phyloP scores from a whole-genome alignment of 2,329 filamentous ascomycete species.

The Penicillium expansum region DNA sequence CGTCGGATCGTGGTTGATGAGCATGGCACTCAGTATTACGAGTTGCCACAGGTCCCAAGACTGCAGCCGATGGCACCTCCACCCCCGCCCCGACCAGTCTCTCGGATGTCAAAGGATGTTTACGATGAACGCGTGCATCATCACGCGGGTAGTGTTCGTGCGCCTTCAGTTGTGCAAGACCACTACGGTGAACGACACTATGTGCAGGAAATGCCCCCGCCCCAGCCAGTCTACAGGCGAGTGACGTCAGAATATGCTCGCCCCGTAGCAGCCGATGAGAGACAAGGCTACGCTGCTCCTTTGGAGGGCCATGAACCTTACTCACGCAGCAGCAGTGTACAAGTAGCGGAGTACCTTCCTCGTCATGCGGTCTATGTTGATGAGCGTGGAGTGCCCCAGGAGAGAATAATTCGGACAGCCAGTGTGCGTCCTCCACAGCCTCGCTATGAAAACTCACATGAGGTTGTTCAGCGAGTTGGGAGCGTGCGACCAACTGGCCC shows the following conservation, averaged over 20 bases:
- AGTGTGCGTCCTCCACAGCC: slow-evolving; percentile 57
- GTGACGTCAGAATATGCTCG: slow-evolving; percentile 37
- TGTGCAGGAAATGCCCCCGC: slow-evolving; percentile 46
- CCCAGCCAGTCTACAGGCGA: slow-evolving; percentile 41
- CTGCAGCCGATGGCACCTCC: slow-evolving; percentile 35
- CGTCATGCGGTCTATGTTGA: slow-evolving; percentile 53
- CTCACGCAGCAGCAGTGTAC: slow-evolving; percentile 41
- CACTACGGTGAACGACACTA: slow-evolving; percentile 42
- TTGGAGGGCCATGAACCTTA: slow-evolving; percentile 36
- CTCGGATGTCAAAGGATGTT: slow-evolving; percentile 32
- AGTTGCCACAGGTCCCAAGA: slow-evolving; percentile 47
- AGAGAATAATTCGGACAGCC: slow-evolving; percentile 55
- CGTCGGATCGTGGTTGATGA: slow-evolving; percentile 76
- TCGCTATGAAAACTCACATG: slow-evolving; percentile 45
- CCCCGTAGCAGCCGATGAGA: slow-evolving; percentile 27
- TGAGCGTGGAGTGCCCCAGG: slow-evolving; percentile 61
- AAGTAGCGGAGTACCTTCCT: slow-evolving; percentile 42
- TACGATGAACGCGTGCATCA: slow-evolving; percentile 35
- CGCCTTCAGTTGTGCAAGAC: slow-evolving; percentile 45
- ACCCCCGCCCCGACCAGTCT: slow-evolving; percentile 33
- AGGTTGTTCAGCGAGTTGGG: slow-evolving; percentile 41
- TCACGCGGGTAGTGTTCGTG: slow-evolving; percentile 37
- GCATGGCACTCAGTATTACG: slow-evolving; percentile 76
- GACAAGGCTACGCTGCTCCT: slow-evolving; percentile 33
- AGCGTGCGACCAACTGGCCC: slow-evolving; percentile 43